phyloP scores from a whole-genome alignment of 768 basidiomycete genomes.

The Grammothele lineata region DNA sequence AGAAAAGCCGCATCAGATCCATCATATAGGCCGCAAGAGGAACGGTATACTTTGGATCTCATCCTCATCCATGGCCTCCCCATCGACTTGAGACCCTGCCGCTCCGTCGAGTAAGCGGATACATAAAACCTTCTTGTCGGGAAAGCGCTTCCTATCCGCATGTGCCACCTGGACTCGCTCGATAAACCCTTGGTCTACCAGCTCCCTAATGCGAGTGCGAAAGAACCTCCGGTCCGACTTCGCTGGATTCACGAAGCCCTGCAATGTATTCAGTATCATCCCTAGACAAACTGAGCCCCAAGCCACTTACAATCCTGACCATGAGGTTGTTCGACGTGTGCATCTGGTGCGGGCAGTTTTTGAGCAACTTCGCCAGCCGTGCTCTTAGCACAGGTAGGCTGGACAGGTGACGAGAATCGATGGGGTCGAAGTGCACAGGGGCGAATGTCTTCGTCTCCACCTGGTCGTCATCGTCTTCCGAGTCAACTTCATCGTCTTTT shows the following conservation, averaged over 20 bases:
- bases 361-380: conserved; percentile 69
- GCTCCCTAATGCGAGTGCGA: conserved; percentile 64
- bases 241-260: conserved; percentile 76
- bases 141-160: conserved; percentile 40
- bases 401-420: conserved; percentile 74
- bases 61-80: conserved; percentile 3
- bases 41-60: too few species aligned
- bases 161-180: conserved; percentile 73
- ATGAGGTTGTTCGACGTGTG: conserved; percentile 75
- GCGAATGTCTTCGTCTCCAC: conserved; percentile 18
- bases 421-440: conserved; percentile 57
- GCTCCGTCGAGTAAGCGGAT: conserved; percentile 57
- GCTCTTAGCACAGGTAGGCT: conserved; percentile 68
- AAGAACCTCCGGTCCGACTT: conserved; percentile 83
- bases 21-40: too few species aligned
- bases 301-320: conserved; percentile 64
- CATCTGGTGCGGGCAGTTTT: conserved; percentile 61
- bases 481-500: conserved; percentile 27
- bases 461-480: conserved; percentile 21
- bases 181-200: conserved; percentile 68
- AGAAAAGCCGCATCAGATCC: too few species aligned
- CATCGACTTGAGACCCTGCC: conserved; percentile 4
- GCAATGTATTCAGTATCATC: too few species aligned
- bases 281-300: too few species aligned
- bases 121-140: conserved; percentile 51